These are phyloP conservation scores for Cryphonectria japonica DNA, from an alignment of 2,329 filamentous ascomycete species.

Conservation along the genomic window DNA sequence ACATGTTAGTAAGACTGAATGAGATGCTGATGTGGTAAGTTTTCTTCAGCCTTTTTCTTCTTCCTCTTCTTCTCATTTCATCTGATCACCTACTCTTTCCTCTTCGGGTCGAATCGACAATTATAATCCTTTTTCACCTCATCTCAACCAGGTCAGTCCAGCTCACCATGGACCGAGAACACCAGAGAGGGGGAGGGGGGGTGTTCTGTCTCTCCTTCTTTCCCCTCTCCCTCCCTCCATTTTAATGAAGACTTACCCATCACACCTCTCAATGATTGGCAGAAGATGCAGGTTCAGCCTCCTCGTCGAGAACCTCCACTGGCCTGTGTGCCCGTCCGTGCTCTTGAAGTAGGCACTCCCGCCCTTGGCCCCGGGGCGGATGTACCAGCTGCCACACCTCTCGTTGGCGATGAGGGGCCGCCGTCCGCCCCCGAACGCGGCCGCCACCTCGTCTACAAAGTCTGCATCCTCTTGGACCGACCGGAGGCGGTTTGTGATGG, in stretches of 20 bases:
- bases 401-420: conserved; percentile 89
- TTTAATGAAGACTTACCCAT: conserved; percentile 59
- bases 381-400: conserved; percentile 95
- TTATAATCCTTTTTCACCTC: conserved; percentile 61
- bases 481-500: conserved; percentile 77
- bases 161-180: background rate
- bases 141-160: background rate
- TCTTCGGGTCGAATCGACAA: conserved; percentile 90
- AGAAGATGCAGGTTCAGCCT: conserved; percentile 84
- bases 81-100: conserved; percentile 69
- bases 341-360: conserved; percentile 95
- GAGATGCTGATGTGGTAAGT: background rate
- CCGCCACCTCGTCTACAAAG: conserved; percentile 70
- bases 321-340: conserved; percentile 88
- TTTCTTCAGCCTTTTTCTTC: background rate
- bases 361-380: conserved; percentile 64
- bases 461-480: conserved; percentile 77
- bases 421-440: conserved; percentile 51
- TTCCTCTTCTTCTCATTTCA: background rate
- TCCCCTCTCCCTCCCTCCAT: background rate
- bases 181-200: too few species aligned
- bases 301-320: conserved; percentile 88
- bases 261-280: conserved; percentile 64
- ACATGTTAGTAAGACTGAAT: background rate
- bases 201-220: too few species aligned